Evolutionary conservation across 371 early-diverging fungal genomes (phyloP), one percentile per base, ranked within the genome.

Genomic region (Rhizopus delemar): DNA sequence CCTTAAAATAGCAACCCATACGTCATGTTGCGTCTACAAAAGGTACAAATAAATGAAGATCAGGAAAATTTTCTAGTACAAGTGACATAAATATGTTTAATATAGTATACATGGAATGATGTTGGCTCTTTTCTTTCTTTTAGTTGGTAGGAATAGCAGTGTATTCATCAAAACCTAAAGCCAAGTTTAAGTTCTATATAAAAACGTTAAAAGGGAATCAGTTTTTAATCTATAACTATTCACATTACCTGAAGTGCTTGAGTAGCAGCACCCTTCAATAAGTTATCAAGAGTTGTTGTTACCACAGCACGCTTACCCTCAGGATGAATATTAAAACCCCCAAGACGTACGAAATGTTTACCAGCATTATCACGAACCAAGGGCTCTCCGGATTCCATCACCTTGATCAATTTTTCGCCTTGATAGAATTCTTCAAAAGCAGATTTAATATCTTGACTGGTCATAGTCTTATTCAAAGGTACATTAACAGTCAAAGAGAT

Each of bases 201-300:
- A 43, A 35, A 46, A 38, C 39, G 39, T 41, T 46, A 38, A 34
- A 64, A 33, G 8, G 22, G 46, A 59, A 35, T 11, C 22, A 22
- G 22, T 22, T 22, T 22, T 22, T 22, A 22, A 22, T 22, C 22
- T 22, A 12, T 60, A 34, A n/a, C 36, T 31, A 46, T 29, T 15
- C 1, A 34, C 28, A 2, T 51, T 59, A 73, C 65, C 85, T 97
- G 98, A 41, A 96, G 68, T 8, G 96, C 95, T 78, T 98, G 98
- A 29, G 96, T 97, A 12, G 96, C 96, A 29, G 96, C 96, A 7
- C 97, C 98, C 86, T 98, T 98, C 59, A 95, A 82, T 66, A 97
- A 65, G 59, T 97, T 97, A 70, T 97, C 97, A 45, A 97, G 89
- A n/a, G 96, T 95, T 7, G 92, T 88, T 11, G 92, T 87, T n/a